Evolutionary conservation across 345 rosid genomes (phyloP).

Genomic region (Rhodomyrtus tomentosa): DNA sequence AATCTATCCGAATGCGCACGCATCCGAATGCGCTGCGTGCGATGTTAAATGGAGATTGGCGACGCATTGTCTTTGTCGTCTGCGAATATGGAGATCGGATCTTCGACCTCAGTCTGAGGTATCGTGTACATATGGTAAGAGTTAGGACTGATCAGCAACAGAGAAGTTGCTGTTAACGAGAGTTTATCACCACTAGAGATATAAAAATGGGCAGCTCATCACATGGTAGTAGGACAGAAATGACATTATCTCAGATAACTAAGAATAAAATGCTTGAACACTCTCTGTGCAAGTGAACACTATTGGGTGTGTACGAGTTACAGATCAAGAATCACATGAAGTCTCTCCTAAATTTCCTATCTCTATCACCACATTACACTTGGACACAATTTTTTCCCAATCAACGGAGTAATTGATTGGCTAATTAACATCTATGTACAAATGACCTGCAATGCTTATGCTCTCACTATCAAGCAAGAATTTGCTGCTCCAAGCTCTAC

Average conservation of each 20-base stretch:
- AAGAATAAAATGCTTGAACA: background rate
- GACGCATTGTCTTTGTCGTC: background rate
- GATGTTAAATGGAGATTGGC: background rate
- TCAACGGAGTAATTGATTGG: background rate
- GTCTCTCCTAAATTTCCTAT: background rate
- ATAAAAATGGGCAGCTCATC: background rate
- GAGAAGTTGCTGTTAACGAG: background rate
- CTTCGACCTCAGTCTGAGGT: background rate
- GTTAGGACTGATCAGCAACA: too few relatives aligned
- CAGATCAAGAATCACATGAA: background rate
- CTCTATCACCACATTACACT: background rate
- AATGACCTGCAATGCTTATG: background rate
- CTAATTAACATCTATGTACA: background rate
- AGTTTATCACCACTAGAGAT: background rate
- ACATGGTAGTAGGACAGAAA: background rate
- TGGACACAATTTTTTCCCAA: background rate
- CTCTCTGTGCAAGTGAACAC: background rate
- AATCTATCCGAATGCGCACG: background rate
- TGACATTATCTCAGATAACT: background rate
- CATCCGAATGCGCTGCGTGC: background rate
- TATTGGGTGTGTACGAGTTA: background rate
- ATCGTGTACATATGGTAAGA: background rate
- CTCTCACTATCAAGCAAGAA: background rate
- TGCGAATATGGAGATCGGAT: background rate
- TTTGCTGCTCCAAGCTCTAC: background rate